Evolutionary conservation across 225 moss, liverwort and hornwort species (phyloP).

Genomic region (Antitrichia curtipendula): DNA sequence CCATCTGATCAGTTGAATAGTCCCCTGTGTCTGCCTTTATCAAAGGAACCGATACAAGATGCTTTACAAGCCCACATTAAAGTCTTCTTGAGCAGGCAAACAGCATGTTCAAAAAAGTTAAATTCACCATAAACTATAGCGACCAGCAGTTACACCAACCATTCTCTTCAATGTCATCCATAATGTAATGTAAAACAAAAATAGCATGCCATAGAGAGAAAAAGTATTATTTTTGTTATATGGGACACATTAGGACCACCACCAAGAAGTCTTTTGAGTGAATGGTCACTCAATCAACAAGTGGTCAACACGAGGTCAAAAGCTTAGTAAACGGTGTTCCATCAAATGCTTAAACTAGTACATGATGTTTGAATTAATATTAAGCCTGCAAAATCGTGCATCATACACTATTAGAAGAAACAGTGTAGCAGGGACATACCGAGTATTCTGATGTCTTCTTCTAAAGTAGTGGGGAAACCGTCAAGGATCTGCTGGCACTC

Average conservation of each 20-base stretch:
- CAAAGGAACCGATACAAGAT: neutral
- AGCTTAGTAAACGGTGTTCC: neutral
- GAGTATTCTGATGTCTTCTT: constrained; percentile 43
- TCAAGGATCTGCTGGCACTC: constrained; percentile 70
- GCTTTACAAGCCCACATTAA: neutral
- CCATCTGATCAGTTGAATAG: neutral
- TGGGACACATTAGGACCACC: neutral
- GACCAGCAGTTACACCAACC: neutral
- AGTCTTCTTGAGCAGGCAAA: neutral
- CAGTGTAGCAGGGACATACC: constrained; percentile 3
- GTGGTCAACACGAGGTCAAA: neutral
- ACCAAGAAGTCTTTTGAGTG: neutral
- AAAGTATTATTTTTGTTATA: neutral
- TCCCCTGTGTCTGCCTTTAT: neutral
- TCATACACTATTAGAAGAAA: neutral
- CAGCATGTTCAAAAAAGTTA: neutral
- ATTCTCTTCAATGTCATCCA: neutral
- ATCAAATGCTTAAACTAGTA: neutral
- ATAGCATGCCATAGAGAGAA: neutral
- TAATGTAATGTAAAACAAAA: neutral
- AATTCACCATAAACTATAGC: neutral
- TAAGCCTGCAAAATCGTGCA: neutral
- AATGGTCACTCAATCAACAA: neutral
- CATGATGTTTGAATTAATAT: neutral
- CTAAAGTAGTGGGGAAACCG: constrained; percentile 52